A percentile compares a stretch with the other conserved stretches of the same genome.
Conservation (phyloP, 331 rosid genomes). For the Erythrophleum ivorense region DNA sequence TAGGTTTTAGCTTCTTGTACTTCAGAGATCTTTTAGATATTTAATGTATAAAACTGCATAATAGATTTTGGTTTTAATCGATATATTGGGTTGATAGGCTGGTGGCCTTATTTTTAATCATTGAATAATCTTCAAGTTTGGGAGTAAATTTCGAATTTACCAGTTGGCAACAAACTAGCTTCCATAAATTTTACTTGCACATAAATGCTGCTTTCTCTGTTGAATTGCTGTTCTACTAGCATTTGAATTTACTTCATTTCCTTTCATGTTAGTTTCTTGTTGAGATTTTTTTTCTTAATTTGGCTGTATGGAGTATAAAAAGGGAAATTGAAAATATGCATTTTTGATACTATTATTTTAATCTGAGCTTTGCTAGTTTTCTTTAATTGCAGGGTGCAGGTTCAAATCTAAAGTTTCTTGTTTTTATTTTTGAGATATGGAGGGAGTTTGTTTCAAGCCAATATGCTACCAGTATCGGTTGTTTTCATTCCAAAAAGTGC, state of each 20-base stretch:
- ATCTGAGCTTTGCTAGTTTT: conserved; percentile 4
- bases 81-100: not conserved
- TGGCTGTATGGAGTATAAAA: not conserved
- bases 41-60: not conserved
- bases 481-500: conserved; percentile 94
- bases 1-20: not conserved
- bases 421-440: conserved; percentile 71
- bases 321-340: conserved; percentile 6
- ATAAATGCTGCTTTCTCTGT: not conserved
- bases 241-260: not conserved
- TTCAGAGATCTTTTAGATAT: not conserved
- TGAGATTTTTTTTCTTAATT: not conserved
- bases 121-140: not conserved
- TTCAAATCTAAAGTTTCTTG: conserved; percentile 57
- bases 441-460: conserved; percentile 69
- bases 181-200: not conserved
- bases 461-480: conserved; percentile 79
- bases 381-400: conserved; percentile 54
- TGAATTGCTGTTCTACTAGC: not conserved
- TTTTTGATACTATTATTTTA: not conserved
- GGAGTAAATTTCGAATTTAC: not conserved
- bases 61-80: conserved; percentile 24
- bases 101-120: not conserved
- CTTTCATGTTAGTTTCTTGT: conserved; percentile 6
- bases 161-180: not conserved